Base-by-base conservation (phyloP, 2,329 filamentous ascomycete species). In the Aspergillus jensenii region DNA sequence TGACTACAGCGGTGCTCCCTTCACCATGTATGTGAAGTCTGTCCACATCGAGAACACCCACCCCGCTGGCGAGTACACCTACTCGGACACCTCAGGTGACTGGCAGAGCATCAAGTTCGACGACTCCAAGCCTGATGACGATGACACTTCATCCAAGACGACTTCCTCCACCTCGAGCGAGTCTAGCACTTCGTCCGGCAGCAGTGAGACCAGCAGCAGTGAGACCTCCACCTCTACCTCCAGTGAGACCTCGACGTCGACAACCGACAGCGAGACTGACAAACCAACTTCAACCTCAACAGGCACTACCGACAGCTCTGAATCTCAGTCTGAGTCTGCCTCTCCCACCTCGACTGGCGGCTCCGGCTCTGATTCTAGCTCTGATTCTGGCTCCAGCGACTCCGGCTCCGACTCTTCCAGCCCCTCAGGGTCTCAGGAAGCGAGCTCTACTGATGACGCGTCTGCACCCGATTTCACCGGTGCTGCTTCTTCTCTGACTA, bases 11-110 rank as follows among this genome's bases (percentile, higher is more conserved):
- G 68, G 83, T 25, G 87, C 79, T 0, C 90, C 90, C 0, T 93
- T 84, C 77, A 86, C 81, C 66, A 93, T 93, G 90, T 86, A 84
- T 59, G 82, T 93, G 63, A 84, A 90, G 79, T 84, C 81, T 31
- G 76, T 85, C 35, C 78, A 79, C 31, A 79, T 83, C 53, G 67
- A 75, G 61, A 85, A 83, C 75, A 84, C 83, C 68, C 83, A 79
- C 50, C 84, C 86, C 8, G 55, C 46, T 25, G 54, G 25, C 33
- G 47, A 39, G 41, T 62, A 62, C 57, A 74, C 81, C 46, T 92
- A 85, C 66, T 79, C 79, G 25, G 88, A 90, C 68, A 76, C 77
- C 40, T 78, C 81, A 1, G 89, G 89, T 52, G 78, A 75, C 53
- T 89, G 80, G 78, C 66, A 87, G 66, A 89, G 86, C 76, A 89